Conservation (phyloP, 208 protist genomes). For the Wallacemonas collosoma region DNA sequence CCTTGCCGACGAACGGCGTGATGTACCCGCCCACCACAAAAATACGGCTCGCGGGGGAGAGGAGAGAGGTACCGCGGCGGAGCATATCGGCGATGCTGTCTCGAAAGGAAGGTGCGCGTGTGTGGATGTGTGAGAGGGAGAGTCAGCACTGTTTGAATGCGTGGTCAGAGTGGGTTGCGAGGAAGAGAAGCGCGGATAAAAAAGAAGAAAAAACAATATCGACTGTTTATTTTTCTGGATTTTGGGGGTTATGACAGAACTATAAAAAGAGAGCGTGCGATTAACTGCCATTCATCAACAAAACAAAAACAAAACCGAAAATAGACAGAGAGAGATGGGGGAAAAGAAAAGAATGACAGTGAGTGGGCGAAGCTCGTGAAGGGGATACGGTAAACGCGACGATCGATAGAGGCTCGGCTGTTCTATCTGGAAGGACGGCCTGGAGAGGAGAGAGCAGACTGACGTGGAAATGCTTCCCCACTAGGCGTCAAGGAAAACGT, state of each 20-base stretch:
- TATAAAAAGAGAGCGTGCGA: not conserved
- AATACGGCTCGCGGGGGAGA: conserved; percentile 44
- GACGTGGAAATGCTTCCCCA: too few species aligned
- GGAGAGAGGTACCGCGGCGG: conserved; percentile 21
- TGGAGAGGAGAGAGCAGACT: too few species aligned
- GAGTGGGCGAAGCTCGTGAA: not conserved
- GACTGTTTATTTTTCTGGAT: too few species aligned
- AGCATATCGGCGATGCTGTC: conserved; percentile 26
- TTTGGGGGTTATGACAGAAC: not conserved
- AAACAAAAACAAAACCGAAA: not conserved
- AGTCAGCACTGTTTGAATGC: not conserved
- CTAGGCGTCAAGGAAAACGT: too few species aligned
- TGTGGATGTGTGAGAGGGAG: too few species aligned
- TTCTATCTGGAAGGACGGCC: too few species aligned
- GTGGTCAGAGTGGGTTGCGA: not conserved
- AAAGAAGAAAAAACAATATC: not conserved
- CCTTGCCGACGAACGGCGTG: conserved; percentile 91
- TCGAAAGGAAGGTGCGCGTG: not conserved
- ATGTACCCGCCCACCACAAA: conserved; percentile 88
- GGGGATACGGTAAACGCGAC: not conserved
- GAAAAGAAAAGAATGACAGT: not conserved
- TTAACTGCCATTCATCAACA: too few species aligned
- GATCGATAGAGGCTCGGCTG: not conserved
- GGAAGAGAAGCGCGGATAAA: not conserved
- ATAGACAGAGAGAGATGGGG: not conserved